Evolutionary conservation across 1,139 yeast genomes (phyloP), one percentile per base, ranked within the genome.

Genomic region (Kurtzmaniella quercitrusa): DNA sequence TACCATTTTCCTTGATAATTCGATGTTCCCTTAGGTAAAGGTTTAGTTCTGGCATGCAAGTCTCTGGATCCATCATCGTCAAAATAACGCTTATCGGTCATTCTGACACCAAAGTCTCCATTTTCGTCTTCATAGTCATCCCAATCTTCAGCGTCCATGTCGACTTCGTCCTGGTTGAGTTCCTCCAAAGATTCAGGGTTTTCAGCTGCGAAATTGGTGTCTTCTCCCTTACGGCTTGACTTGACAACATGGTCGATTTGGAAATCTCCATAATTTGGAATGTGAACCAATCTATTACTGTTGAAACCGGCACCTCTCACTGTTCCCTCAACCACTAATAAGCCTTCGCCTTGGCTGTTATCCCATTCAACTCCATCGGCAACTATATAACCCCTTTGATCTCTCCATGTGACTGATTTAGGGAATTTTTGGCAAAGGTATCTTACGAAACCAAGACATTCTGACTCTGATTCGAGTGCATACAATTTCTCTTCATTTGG

Each of bases 1-100:
- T 86, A 77, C 98, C 98, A 93, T 58, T 88, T 80, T 6, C 96
- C 88, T 66, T 93, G 98, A 60, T 91, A 91, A 45, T 86, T 95
- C 0, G 97, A 89, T 39, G 95, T 84, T 18, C 98, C 98, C 56
- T 78, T 78, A 16, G 98, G 98, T 23, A 88, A 68, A 54, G 71
- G 77, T 28, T 53, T 58, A 53, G 71, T 78, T 22, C 12, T 26
- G n/a, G 17, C 38, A 22, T 39, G 42, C 47, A 54, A 59, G 45
- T 63, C 68, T 44, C 57, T 65, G 63, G 44, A 58, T 36, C 60
- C 68, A 11, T 64, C 70, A 50, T 67, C 78, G 44, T 70, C 71
- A 50, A 85, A 76, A 56, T 81, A 84, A 33, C 73, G 76, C 52
- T 76, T 83, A 38, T 84, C 91, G 52, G 86, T 94, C 62, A 84